These are phyloP conservation scores for Cutaneotrichosporon spelunceum DNA, from an alignment of 1,284 basidiomycete species.

Conservation along the genomic window DNA sequence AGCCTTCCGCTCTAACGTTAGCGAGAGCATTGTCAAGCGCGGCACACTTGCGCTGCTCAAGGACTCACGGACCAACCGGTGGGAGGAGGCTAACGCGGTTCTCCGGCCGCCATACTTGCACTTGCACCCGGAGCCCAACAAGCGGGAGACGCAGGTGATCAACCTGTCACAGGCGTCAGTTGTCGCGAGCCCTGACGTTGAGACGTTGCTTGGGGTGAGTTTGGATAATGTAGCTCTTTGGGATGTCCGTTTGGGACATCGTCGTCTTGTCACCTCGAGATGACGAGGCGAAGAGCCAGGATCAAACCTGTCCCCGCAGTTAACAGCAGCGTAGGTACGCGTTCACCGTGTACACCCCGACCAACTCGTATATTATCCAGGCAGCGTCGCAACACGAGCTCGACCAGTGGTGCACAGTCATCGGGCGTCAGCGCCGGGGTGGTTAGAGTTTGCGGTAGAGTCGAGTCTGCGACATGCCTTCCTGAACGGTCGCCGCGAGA, in stretches of 20 bases:
- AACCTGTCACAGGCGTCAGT: conserved; percentile 80
- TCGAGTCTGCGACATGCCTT: not conserved
- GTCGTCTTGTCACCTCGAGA: not conserved
- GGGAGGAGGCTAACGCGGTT: conserved; percentile 83
- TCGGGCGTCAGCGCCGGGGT: conserved; percentile 16
- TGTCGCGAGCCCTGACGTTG: conserved; percentile 80
- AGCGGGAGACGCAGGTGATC: conserved; percentile 77
- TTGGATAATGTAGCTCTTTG: not conserved
- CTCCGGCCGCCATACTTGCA: conserved; percentile 91
- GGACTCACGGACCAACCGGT: conserved; percentile 72
- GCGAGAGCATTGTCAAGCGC: conserved; percentile 77
- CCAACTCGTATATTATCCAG: conserved; percentile 82
- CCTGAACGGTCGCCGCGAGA: not conserved
- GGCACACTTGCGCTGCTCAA: conserved; percentile 74
- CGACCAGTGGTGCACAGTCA: conserved; percentile 66
- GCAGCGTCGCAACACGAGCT: conserved; percentile 75
- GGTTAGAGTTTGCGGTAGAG: not conserved
- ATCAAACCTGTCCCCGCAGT: not conserved
- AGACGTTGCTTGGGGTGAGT: conserved; percentile 76
- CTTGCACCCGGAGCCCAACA: conserved; percentile 74
- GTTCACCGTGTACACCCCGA: conserved; percentile 82
- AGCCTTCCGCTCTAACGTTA: conserved; percentile 40
- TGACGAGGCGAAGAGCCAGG: not conserved
- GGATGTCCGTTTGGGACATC: not conserved
- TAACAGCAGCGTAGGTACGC: conserved; percentile 67